phyloP scores from a whole-genome alignment of 2,329 filamentous ascomycete genomes.

The Hymenoscyphus scutula region DNA sequence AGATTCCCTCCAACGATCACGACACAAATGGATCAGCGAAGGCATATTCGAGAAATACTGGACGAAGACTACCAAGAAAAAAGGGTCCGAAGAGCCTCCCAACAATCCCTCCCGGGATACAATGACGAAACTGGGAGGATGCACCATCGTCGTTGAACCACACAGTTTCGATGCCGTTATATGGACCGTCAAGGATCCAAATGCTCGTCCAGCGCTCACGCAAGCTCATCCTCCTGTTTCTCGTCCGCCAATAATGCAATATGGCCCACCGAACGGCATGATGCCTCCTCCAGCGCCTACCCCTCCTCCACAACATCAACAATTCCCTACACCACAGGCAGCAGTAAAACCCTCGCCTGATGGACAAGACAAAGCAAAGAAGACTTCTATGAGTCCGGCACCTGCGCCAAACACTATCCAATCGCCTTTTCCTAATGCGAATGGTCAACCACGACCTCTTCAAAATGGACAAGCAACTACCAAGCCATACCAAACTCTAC shows the following conservation, averaged over 20 bases:
- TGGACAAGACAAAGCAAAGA: constrained; percentile 23
- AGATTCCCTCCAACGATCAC: constrained; percentile 71
- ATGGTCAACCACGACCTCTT: constrained; percentile 9
- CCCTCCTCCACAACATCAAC: constrained; percentile 36
- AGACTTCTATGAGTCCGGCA: constrained; percentile 17
- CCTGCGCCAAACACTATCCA: constrained; percentile 12
- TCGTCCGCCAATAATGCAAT: constrained; percentile 59
- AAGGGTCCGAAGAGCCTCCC: constrained; percentile 59
- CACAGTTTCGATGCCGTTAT: constrained; percentile 76
- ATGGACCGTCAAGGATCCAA: constrained; percentile 67
- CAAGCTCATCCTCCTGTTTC: constrained; percentile 38
- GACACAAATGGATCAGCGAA: constrained; percentile 68
- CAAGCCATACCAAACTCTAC: not conserved
- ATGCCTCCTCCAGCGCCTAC: constrained; percentile 53
- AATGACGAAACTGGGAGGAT: constrained; percentile 70
- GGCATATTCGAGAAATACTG: constrained; percentile 76
- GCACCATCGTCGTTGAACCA: constrained; percentile 74
- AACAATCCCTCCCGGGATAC: constrained; percentile 68
- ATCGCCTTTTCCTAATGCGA: not conserved
- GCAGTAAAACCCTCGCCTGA: constrained; percentile 28
- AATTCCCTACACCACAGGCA: constrained; percentile 29
- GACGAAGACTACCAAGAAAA: constrained; percentile 69
- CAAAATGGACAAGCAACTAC: constrained; percentile 14
- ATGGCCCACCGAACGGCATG: constrained; percentile 60
- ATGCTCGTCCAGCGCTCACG: constrained; percentile 42